Conservation (phyloP, 495 filamentous ascomycete genomes). For the Talaromyces adpressus region DNA sequence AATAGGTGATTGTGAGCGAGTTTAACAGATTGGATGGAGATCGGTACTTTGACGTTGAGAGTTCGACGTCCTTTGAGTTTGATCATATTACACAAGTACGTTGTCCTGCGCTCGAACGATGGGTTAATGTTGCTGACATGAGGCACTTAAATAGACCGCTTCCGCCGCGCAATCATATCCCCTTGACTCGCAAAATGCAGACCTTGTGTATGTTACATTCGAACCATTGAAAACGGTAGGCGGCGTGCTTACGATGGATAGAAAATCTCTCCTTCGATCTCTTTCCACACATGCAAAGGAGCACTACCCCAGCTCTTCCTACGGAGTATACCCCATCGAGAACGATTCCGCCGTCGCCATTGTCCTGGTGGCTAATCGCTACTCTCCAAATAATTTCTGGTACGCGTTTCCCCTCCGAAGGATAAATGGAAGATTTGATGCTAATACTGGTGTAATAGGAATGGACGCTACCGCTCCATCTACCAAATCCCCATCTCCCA, state of each 20-base stretch:
- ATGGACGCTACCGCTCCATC: conserved; percentile 88
- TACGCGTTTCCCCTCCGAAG: conserved; percentile 52
- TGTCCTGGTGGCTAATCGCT: conserved; percentile 87
- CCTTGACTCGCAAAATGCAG: conserved; percentile 70
- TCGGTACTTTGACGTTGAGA: conserved; percentile 84
- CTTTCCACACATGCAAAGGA: conserved; percentile 73
- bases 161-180: conserved; percentile 72
- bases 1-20: conserved; percentile 75
- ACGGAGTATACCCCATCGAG: conserved; percentile 71
- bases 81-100: conserved; percentile 75
- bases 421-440: conserved; percentile 65
- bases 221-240: background rate
- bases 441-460: conserved; percentile 44
- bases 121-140: background rate
- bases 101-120: background rate
- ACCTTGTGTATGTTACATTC: conserved; percentile 59
- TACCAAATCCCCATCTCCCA: conserved; percentile 65
- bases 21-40: conserved; percentile 73
- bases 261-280: conserved; percentile 68
- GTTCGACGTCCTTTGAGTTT: conserved; percentile 75
- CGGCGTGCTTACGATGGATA: conserved; percentile 12
- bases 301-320: conserved; percentile 78
- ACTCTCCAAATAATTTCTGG: conserved; percentile 97
- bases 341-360: conserved; percentile 71
- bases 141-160: conserved; percentile 55